Percentiles rank a stretch among this genome's conserved stretches.
Conservation (phyloP, 2,329 filamentous ascomycete species). For the Botrytis byssoidea region DNA sequence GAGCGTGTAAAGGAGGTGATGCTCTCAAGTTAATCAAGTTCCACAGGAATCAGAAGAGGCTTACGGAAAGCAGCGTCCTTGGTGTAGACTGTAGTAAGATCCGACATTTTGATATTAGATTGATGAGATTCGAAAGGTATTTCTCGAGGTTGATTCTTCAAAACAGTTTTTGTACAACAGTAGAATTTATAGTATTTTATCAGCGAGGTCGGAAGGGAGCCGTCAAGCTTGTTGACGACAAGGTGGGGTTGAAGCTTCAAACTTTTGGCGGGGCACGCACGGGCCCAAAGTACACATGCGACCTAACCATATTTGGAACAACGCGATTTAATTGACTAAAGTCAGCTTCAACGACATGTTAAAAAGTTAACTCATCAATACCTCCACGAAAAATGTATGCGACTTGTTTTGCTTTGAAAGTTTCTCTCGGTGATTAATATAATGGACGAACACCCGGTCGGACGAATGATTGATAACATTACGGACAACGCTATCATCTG, state of each 20-base stretch:
- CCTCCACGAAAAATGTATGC: conserved; percentile 26
- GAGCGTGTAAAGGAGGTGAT: not conserved
- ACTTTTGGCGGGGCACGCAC: conserved; percentile 11
- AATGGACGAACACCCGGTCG: conserved; percentile 33
- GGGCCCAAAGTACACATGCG: not conserved
- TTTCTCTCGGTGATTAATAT: conserved; percentile 8
- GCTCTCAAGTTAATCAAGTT: not conserved
- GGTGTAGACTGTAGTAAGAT: conserved; percentile 38
- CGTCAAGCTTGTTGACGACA: not conserved
- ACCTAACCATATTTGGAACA: conserved; percentile 17
- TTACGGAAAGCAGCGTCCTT: conserved; percentile 40
- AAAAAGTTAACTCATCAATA: conserved; percentile 25
- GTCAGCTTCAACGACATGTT: conserved; percentile 36
- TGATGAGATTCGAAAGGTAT: not conserved
- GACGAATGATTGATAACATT: conserved; percentile 17
- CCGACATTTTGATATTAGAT: conserved; percentile 34
- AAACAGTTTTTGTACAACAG: not conserved
- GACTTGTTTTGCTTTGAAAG: not conserved
- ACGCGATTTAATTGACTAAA: conserved; percentile 5
- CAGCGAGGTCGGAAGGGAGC: conserved; percentile 16
- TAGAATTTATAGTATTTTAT: not conserved
- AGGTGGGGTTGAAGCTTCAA: conserved; percentile 16
- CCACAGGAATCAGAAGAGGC: conserved; percentile 16
- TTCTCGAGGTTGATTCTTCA: not conserved
- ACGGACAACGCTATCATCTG: not conserved